Percentiles rank a stretch among this genome's conserved stretches.
Conservation (phyloP, 1,284 basidiomycete species). For the Malassezia vespertilionis region DNA sequence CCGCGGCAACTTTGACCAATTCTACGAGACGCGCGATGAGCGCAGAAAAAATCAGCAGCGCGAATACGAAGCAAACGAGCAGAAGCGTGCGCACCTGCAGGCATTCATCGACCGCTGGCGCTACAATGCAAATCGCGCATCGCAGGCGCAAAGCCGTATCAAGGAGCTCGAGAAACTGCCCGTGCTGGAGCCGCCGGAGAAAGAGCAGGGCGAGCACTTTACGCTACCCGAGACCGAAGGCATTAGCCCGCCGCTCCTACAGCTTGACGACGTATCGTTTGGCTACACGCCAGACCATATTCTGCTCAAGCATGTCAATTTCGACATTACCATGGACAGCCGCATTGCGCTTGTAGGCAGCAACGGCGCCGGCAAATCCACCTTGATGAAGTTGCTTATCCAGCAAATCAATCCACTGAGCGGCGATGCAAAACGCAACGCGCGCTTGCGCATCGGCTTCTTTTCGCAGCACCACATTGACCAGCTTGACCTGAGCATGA, state of each 20-base stretch:
- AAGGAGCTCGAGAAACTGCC: constrained; percentile 97
- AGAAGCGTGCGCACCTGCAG: constrained; percentile 86
- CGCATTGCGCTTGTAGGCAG: constrained; percentile 40
- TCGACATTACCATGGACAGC: constrained; percentile 56
- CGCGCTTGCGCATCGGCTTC: constrained; percentile 58
- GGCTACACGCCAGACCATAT: constrained; percentile 73
- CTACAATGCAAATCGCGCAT: constrained; percentile 43
- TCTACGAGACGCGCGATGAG: constrained; percentile 96
- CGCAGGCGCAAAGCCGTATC: constrained; percentile 87
- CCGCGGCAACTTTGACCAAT: constrained; percentile 95
- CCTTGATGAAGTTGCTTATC: constrained; percentile 87
- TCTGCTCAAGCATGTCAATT: constrained; percentile 69
- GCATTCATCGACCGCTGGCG: constrained; percentile 64
- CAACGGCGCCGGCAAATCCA: constrained; percentile 56
- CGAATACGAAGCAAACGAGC: constrained; percentile 69
- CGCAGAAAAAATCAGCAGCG: constrained; percentile 79
- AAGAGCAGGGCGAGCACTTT: constrained; percentile 63
- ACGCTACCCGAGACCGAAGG: constrained; percentile 53
- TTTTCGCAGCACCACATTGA: constrained; percentile 84
- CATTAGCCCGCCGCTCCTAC: constrained; percentile 88
- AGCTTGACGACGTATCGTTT: constrained; percentile 82
- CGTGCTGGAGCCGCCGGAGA: constrained; percentile 80
- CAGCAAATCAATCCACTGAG: constrained; percentile 70
- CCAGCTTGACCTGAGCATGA: constrained; percentile 70
- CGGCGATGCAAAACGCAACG: constrained; percentile 80